These are phyloP conservation scores for Cercospora brassicicola DNA, from an alignment of 2,329 filamentous ascomycete genomes.

Conservation along the genomic window DNA sequence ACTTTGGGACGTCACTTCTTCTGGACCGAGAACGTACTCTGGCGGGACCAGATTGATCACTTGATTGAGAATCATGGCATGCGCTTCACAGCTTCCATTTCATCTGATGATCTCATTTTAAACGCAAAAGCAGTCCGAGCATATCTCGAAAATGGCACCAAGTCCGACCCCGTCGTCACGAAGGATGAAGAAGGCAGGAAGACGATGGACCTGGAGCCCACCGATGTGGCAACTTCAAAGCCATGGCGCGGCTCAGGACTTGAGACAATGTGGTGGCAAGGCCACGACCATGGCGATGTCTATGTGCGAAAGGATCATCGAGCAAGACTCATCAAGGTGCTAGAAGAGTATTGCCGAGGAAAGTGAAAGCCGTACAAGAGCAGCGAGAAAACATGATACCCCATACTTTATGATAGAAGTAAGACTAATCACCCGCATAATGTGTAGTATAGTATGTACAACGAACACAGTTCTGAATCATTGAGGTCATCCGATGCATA, in stretches of 20 bases:
- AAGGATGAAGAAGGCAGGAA: constrained; percentile 24
- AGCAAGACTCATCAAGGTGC: constrained; percentile 30
- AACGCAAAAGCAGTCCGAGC: constrained; percentile 58
- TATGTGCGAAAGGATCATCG: constrained; percentile 47
- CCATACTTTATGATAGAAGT: background rate
- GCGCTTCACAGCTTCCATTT: constrained; percentile 58
- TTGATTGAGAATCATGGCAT: constrained; percentile 36
- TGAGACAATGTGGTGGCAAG: constrained; percentile 61
- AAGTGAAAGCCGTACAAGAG: background rate
- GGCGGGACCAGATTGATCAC: constrained; percentile 63
- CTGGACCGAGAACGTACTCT: constrained; percentile 69
- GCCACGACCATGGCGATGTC: constrained; percentile 64
- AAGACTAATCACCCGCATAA: background rate
- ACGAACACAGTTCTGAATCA: background rate
- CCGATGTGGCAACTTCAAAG: constrained; percentile 36
- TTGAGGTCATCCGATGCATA: background rate
- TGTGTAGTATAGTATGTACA: constrained; percentile 1
- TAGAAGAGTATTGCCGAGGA: constrained; percentile 30
- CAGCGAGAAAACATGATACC: background rate
- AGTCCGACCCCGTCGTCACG: constrained; percentile 31
- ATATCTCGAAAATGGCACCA: constrained; percentile 53
- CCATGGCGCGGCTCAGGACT: constrained; percentile 47
- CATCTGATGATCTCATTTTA: constrained; percentile 64
- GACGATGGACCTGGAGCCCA: constrained; percentile 33
- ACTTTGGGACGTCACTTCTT: constrained; percentile 67